phyloP scores from a whole-genome alignment of 2,329 filamentous ascomycete species.

The Fusarium dimerum region DNA sequence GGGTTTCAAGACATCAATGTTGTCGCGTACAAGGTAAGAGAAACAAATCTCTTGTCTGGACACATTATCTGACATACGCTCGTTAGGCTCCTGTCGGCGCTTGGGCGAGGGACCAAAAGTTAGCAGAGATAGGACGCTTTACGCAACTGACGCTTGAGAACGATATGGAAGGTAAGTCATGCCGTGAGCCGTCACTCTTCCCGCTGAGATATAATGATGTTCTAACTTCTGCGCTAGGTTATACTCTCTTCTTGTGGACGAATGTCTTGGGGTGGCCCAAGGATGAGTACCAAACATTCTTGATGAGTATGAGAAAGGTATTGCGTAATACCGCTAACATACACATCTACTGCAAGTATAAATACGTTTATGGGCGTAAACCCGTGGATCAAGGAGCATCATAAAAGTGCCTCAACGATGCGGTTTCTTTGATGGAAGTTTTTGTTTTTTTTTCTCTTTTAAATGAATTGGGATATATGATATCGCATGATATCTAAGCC shows the following conservation, averaged over 20 bases:
- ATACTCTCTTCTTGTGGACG: slow-evolving; percentile 2
- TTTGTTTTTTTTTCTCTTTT: too few species aligned
- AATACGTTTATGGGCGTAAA: not conserved
- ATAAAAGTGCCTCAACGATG: not conserved
- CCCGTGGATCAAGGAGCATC: not conserved
- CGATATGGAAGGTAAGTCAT: slow-evolving; percentile 6
- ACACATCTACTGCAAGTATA: slow-evolving; percentile 4
- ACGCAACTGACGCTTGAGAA: slow-evolving; percentile 11
- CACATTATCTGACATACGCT: not conserved
- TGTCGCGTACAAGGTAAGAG: slow-evolving; percentile 1
- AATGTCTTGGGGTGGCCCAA: not conserved
- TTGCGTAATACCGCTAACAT: slow-evolving; percentile 1
- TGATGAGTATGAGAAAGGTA: slow-evolving; percentile 1
- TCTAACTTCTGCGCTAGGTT: not conserved
- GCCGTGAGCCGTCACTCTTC: not conserved
- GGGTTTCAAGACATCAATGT: not conserved
- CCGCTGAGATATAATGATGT: not conserved
- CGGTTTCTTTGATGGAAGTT: too few species aligned
- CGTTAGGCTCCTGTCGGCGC: slow-evolving; percentile 5
- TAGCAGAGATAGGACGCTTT: slow-evolving; percentile 7
- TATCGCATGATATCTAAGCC: too few species aligned
- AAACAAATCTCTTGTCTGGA: not conserved
- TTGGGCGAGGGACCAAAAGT: slow-evolving; percentile 7
- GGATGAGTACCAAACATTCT: not conserved
- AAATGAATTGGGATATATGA: too few species aligned